Evolutionary conservation across 1,284 basidiomycete species (phyloP).

Genomic region (Cystodermella granulosa): DNA sequence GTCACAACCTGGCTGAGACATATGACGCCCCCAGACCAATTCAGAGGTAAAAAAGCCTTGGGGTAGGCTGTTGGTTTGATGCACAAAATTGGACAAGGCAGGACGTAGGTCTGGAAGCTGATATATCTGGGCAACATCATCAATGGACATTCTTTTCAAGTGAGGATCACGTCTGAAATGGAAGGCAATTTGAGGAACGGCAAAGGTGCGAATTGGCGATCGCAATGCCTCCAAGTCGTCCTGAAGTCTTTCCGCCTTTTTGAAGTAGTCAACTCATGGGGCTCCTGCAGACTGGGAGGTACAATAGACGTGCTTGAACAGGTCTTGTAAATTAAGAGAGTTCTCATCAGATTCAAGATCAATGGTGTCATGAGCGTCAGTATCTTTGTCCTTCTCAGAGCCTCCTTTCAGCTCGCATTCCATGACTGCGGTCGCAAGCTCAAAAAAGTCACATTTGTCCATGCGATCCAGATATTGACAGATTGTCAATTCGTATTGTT

Average conservation of each 20-base stretch:
- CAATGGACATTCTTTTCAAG: slow-evolving; percentile 13
- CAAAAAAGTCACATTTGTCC: slow-evolving; percentile 26
- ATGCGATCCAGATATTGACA: slow-evolving; percentile 22
- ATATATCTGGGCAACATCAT: slow-evolving; percentile 19
- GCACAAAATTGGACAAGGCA: slow-evolving; percentile 25
- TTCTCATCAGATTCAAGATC: not conserved
- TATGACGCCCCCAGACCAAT: slow-evolving; percentile 13
- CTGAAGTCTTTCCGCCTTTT: slow-evolving; percentile 7
- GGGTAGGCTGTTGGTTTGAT: not conserved
- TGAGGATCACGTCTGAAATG: slow-evolving; percentile 21
- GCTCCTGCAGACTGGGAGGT: too few relatives aligned
- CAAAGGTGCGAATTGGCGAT: slow-evolving; percentile 14
- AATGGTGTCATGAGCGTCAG: not conserved
- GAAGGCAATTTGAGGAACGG: slow-evolving; percentile 13
- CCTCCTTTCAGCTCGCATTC: not conserved
- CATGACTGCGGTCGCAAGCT: slow-evolving; percentile 23
- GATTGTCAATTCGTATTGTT: slow-evolving; percentile 28
- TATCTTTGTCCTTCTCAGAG: slow-evolving; percentile 3
- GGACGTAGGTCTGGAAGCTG: slow-evolving; percentile 24
- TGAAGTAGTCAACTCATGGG: slow-evolving; percentile 13
- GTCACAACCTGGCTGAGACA: not conserved
- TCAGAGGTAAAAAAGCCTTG: not conserved
- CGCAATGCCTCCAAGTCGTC: slow-evolving; percentile 4
- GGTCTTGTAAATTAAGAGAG: not conserved
- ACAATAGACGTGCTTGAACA: not conserved